Evolutionary conservation across 805 yeast genomes (phyloP), one percentile per base, ranked within the genome.

Genomic region (Candida tallmaniae): DNA sequence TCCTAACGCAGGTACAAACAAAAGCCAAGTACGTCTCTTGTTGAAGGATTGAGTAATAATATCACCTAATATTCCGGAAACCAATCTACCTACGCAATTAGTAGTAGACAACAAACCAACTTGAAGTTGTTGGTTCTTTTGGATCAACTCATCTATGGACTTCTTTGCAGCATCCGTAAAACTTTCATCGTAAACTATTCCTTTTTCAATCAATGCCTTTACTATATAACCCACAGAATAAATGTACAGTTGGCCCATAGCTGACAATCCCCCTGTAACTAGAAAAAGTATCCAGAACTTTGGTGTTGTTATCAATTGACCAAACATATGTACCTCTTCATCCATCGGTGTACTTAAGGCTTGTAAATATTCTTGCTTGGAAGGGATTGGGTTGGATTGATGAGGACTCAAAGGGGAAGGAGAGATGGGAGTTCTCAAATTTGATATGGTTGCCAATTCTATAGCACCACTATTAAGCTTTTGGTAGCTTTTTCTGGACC

Each of bases 51-150:
- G 71, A 7, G 71, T 58, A 20, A 80, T 54, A n/a, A 70, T 50
- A 51, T 83, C 94, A 3, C 88, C 83, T 27, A 72, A 38, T 1
- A 76, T 50, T 0, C 94, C 94, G 24, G 84, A 72, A 2, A 68
- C 35, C 5, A 84, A 54, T 35, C 94, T 62, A 2, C 90, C 94
- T 0, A 60, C 45, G 47, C 83, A 83, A 44, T 83, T 81, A 19
- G 80, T 70, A 11, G 80, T 48, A 2, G 90, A 83, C 4, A 84
- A 56, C n/a, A 80, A 49, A 2, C 85, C 79, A 10, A 84, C 94
- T 54, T 84, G 93, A 21, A 69, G 57, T 35, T 82, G 81, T 52
- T 84, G 94, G 37, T 75, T 68, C 29, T 57, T 55, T 47, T 74
- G 82, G 21, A 76, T 63, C 29, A 61, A 39, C 5, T 51, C 48